Evolutionary conservation across 495 filamentous ascomycete species (phyloP), one percentile per base, ranked within the genome.

Genomic region (Annulohypoxylon bovei): DNA sequence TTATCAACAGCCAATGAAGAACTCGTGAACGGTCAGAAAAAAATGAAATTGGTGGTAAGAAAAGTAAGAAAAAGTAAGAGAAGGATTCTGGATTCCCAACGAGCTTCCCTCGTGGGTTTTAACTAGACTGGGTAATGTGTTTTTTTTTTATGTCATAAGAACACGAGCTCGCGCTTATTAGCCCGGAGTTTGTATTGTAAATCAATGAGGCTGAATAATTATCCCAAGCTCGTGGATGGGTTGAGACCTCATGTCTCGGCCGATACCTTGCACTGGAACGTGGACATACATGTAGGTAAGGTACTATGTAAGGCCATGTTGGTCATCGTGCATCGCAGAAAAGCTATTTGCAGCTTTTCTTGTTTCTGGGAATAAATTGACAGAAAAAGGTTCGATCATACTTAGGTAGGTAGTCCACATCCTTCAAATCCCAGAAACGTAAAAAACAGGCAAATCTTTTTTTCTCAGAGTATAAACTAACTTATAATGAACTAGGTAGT

Each of bases 201-300:
- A 46, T 35, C 4, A 9, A 22, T 37, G 32, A 35, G 52, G 52
- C 52, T 55, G 52, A 20, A 55, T 37, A 22, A 22, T 27, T 2
- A 55, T 55, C 14, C n/a, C 25, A 55, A 23, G 30, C 4, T 23
- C 8, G 14, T 35, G 16, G 30, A 35, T 55, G 14, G 3, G 0
- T 30, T 37, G 20, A 37, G 0, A 35, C 52, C 16, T 35, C 14
- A 18, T 35, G 52, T 55, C 30, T 55, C 52, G 20, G 52, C 52
- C 32, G 30, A 55, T 35, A 55, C 25, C 52, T 35, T 37, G 30
- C 52, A 55, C 37, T 16, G 16, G 5, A 55, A 7, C 32, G 18
- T 30, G 52, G 8, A 55, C 52, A 55, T 55, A 35, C 25, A 35
- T 35, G 52, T 37, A n/a, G n/a, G n/a, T n/a, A n/a, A n/a, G n/a